Conservation (phyloP, 2,329 filamentous ascomycete species). For the Aspergillus uvarum region DNA sequence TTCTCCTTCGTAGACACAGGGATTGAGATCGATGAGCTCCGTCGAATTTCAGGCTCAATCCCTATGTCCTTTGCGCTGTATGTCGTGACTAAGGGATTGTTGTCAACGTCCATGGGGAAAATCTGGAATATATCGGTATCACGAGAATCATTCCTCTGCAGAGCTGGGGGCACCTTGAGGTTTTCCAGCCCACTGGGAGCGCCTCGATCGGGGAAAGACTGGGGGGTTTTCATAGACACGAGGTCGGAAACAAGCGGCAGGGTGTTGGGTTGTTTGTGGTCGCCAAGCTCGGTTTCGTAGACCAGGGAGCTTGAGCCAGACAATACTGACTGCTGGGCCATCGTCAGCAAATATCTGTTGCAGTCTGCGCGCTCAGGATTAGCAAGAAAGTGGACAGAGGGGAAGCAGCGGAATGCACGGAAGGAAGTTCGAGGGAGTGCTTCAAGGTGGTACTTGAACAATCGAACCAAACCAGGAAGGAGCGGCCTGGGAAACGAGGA, state of each 20-base stretch:
- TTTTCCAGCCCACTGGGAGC: background rate
- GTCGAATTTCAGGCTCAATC: background rate
- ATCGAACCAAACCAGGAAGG: conserved; percentile 8
- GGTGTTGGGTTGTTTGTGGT: background rate
- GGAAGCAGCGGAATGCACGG: background rate
- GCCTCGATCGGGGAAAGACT: background rate
- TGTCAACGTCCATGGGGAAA: conserved; percentile 7
- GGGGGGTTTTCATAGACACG: background rate
- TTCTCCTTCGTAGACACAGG: background rate
- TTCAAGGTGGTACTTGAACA: background rate
- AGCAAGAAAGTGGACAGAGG: background rate
- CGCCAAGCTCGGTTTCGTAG: background rate
- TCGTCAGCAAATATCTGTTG: background rate
- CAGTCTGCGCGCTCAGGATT: background rate
- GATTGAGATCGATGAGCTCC: background rate
- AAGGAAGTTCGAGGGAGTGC: background rate
- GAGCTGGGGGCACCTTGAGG: background rate
- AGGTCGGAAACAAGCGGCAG: background rate
- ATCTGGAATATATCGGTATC: conserved; percentile 4
- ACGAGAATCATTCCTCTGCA: background rate
- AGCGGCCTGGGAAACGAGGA: background rate
- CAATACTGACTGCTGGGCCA: background rate
- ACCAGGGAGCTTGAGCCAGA: background rate
- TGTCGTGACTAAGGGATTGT: background rate
- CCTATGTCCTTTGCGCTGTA: background rate